Percentiles rank a stretch among this genome's conserved stretches.
These are phyloP conservation scores for Microdochium nivale DNA, from an alignment of 2,329 filamentous ascomycete genomes.

Conservation along the genomic window DNA sequence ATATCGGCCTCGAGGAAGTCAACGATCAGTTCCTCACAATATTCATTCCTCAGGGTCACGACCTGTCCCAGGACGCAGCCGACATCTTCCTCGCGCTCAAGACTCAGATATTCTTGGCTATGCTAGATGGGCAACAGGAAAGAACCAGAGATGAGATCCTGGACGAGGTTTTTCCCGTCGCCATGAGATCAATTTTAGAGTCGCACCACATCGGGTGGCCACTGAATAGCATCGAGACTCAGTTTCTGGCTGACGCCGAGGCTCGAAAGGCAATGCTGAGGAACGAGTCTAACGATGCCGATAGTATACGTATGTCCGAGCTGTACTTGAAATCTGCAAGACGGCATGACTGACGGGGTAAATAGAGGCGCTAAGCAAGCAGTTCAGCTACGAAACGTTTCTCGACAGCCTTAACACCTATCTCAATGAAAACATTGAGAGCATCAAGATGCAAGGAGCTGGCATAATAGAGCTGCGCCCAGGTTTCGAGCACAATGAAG, in stretches of 20 bases:
- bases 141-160: conserved; percentile 15
- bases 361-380: conserved; percentile 15
- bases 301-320: conserved; percentile 16
- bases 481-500: conserved; percentile 9
- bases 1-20: conserved; percentile 21
- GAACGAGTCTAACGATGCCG: conserved; percentile 13
- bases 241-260: conserved; percentile 17
- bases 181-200: conserved; percentile 15
- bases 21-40: conserved; percentile 20
- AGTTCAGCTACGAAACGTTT: conserved; percentile 23
- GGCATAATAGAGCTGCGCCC: conserved; percentile 12
- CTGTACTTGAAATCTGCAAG: not conserved
- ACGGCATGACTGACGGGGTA: conserved; percentile 6
- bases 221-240: conserved; percentile 13
- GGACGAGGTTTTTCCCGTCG: conserved; percentile 17
- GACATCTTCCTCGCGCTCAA: conserved; percentile 21
- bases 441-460: conserved; percentile 16
- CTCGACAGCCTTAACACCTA: conserved; percentile 21
- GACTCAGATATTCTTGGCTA: conserved; percentile 21
- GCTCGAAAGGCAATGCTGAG: conserved; percentile 18
- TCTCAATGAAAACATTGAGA: conserved; percentile 21
- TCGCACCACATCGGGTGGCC: conserved; percentile 16
- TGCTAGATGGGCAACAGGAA: conserved; percentile 17
- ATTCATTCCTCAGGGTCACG: conserved; percentile 17
- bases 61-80: conserved; percentile 17